Base-by-base conservation (phyloP, 176 grass and related monocot species). In the Phoenix dactylifera region DNA sequence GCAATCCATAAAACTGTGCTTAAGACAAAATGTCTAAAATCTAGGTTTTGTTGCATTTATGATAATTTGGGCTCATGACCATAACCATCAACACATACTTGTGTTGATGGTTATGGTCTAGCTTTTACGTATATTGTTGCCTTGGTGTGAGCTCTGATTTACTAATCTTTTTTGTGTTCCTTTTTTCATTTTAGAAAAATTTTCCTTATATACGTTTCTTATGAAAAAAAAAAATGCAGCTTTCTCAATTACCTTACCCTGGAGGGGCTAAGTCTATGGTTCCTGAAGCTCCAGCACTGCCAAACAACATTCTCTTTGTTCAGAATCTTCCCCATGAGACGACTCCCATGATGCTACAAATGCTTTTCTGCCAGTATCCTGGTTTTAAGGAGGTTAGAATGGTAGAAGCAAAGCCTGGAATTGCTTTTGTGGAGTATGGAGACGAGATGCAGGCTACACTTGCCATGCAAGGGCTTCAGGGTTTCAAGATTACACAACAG, bases 301-400 rank as follows among this genome's bases (percentile, higher is more conserved):
- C 94, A 22, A 98, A 98, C 71, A 98, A 68, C 50, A 98, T 93
- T 48, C 73, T 98, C 16, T 98, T 98, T 4, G 64, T 98, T 26
- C 94, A 98, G 81, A 92, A 98, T 50, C 70, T 98, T 55, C 94
- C 88, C 1, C 84, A 98, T 3, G 88, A 98, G 60, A 86, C 79
- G 0, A 93, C 79, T 1, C 71, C 84, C 1, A 69, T 98, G 84
- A 79, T 98, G 75, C 74, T 86, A 61, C 85, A 98, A 60, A 98
- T 98, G 94, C 67, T 93, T 23, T 98, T 93, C 64, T 87, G 84
- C 60, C 88, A 98, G 74, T 92, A 93, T 66, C 69, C 53, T 7
- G 94, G 94, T 49, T 98, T 98, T 67, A 98, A 93, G 74, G 94
- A 98, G 69, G 94, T 93, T 14, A 70, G 94, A 52, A 98, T 89